A percentile compares a stretch with the other conserved stretches of the same genome.
These are phyloP conservation scores for Mortierella hygrophila DNA, from an alignment of 192 early-diverging fungal species.

Conservation along the genomic window DNA sequence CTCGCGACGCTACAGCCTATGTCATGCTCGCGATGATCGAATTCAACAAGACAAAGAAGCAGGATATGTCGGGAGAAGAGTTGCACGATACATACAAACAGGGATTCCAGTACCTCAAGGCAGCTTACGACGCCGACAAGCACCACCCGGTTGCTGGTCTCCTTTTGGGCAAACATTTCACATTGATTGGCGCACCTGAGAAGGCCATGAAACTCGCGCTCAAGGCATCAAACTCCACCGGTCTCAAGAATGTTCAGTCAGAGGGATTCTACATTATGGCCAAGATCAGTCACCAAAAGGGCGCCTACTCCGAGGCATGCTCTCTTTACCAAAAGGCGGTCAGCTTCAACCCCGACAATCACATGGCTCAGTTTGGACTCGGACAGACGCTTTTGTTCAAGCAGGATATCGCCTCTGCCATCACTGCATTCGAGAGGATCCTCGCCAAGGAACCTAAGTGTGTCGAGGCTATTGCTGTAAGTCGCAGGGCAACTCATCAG, in stretches of 20 bases:
- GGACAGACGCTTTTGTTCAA: slow-evolving; percentile 78
- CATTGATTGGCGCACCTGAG: slow-evolving; percentile 19
- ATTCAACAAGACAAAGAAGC: slow-evolving; percentile 78
- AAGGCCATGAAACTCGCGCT: slow-evolving; percentile 49
- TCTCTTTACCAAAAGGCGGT: slow-evolving; percentile 76
- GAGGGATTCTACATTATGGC: slow-evolving; percentile 54
- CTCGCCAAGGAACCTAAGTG: slow-evolving; percentile 70
- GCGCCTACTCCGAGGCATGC: slow-evolving; percentile 66
- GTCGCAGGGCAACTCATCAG: neutral
- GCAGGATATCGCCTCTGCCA: slow-evolving; percentile 60
- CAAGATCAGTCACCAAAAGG: slow-evolving; percentile 50
- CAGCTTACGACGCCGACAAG: slow-evolving; percentile 63
- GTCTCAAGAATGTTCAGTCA: slow-evolving; percentile 49
- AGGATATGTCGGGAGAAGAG: slow-evolving; percentile 54
- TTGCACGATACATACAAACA: slow-evolving; percentile 57
- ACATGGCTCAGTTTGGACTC: slow-evolving; percentile 79
- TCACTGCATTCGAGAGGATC: slow-evolving; percentile 69
- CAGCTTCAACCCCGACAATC: slow-evolving; percentile 74
- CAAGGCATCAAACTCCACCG: slow-evolving; percentile 43
- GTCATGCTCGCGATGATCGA: slow-evolving; percentile 83
- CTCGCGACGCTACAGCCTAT: slow-evolving; percentile 75
- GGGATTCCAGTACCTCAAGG: slow-evolving; percentile 63
- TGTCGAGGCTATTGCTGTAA: slow-evolving; percentile 72
- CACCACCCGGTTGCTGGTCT: slow-evolving; percentile 66
- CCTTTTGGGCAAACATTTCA: slow-evolving; percentile 51